Percentiles rank a stretch among this genome's conserved stretches.
phyloP scores from a whole-genome alignment of 169 alveolate species.

The Ichthyophthirius multifiliis region DNA sequence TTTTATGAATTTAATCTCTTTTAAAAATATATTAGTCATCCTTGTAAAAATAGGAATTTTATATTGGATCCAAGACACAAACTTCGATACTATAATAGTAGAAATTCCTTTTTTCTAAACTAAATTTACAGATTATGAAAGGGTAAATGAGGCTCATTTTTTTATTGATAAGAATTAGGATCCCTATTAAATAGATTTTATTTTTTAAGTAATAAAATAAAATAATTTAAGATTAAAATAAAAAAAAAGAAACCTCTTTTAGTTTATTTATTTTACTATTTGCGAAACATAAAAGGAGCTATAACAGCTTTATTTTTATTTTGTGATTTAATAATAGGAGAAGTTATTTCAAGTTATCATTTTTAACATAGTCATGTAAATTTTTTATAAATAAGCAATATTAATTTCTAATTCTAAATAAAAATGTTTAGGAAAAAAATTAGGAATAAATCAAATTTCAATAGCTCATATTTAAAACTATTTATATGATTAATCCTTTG shows the following conservation, averaged over 20 bases:
- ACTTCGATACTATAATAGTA: neutral
- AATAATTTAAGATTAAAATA: neutral
- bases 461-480: no score
- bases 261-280: neutral
- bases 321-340: neutral
- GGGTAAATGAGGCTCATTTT: neutral
- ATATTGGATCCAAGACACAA: neutral
- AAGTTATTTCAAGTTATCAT: neutral
- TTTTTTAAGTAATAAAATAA: neutral
- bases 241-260: neutral
- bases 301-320: neutral
- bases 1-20: no score
- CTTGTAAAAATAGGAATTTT: neutral
- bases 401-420: neutral
- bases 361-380: neutral
- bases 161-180: conserved; percentile 5
- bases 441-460: neutral
- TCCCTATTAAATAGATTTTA: neutral
- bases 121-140: neutral
- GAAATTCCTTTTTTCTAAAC: neutral
- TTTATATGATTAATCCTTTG: no score
- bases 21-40: neutral
- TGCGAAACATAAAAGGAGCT: neutral
- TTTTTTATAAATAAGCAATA: neutral
- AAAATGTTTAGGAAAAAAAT: neutral